These are phyloP conservation scores for Vitis riparia DNA, from an alignment of 164 flowering plant species.

Conservation along the genomic window DNA sequence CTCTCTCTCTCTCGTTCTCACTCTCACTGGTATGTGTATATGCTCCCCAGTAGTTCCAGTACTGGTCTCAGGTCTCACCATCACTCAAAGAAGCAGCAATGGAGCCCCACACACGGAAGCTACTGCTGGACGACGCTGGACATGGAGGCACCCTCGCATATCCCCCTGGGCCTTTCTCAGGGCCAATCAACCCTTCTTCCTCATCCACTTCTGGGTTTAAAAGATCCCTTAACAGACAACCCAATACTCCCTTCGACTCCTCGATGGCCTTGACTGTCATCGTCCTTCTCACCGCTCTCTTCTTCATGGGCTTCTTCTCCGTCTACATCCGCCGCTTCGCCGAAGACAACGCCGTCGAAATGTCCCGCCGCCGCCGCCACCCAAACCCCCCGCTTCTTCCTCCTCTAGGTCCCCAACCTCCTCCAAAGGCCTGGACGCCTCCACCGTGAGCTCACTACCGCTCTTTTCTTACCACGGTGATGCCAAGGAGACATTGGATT, in stretches of 20 bases:
- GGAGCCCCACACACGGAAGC: conserved; percentile 15
- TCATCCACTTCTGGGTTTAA: background rate
- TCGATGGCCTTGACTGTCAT: conserved; percentile 58
- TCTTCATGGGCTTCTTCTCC: conserved; percentile 78
- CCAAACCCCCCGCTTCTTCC: background rate
- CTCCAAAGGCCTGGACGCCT: conserved; percentile 25
- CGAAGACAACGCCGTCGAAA: conserved; percentile 17
- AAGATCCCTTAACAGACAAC: background rate
- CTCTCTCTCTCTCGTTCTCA: background rate
- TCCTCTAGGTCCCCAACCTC: background rate
- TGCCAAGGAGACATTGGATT: conserved; percentile 36
- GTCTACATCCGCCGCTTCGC: conserved; percentile 57
- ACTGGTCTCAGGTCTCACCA: too few relatives aligned
- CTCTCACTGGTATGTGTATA: background rate
- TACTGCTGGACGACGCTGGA: background rate
- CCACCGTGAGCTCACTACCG: conserved; percentile 41
- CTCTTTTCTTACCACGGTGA: conserved; percentile 23
- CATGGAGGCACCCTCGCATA: background rate
- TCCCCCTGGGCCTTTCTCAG: background rate
- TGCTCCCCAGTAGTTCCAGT: background rate
- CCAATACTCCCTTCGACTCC: conserved; percentile 31
- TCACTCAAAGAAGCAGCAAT: conserved; percentile 6
- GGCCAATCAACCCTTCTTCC: conserved; percentile 1
- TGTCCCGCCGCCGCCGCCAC: conserved; percentile 21
- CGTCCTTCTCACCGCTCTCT: conserved; percentile 56